A percentile compares a stretch with the other conserved stretches of the same genome.
Conservation (phyloP, 176 grass and related monocot genomes). For the Bolboschoenus planiculmis region DNA sequence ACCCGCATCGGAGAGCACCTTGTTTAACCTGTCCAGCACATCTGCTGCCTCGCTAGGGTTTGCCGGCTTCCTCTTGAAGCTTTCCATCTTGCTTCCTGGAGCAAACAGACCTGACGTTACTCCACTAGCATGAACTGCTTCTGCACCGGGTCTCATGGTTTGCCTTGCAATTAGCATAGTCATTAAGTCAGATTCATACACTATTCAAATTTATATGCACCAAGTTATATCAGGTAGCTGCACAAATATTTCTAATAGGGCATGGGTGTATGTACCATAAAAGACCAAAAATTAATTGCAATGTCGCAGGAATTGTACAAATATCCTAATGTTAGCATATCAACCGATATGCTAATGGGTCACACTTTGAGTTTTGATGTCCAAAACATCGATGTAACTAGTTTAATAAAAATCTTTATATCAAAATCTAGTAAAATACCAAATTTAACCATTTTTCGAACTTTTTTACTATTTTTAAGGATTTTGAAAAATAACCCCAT, state of each 20-base stretch:
- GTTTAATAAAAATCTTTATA: too few species aligned
- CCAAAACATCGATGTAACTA: too few species aligned
- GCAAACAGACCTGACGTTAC: constrained; percentile 47
- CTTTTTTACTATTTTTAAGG: too few species aligned
- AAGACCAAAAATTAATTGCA: not conserved
- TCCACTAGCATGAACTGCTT: constrained; percentile 25
- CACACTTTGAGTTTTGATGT: too few species aligned
- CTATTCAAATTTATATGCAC: not conserved
- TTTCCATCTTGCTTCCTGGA: constrained; percentile 79
- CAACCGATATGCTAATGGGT: not conserved
- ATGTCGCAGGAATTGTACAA: not conserved
- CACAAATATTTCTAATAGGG: not conserved
- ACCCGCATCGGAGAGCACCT: constrained; percentile 46
- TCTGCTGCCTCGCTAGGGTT: constrained; percentile 42
- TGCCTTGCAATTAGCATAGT: constrained; percentile 20
- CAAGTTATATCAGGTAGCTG: not conserved
- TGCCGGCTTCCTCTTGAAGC: constrained; percentile 55
- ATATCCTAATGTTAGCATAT: not conserved
- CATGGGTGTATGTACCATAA: not conserved
- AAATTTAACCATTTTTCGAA: too few species aligned
- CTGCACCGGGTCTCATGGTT: constrained; percentile 50
- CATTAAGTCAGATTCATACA: not conserved
- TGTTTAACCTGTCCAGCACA: constrained; percentile 51
- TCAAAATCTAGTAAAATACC: too few species aligned
- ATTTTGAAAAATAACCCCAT: too few species aligned